Conservation (phyloP, 225 moss, liverwort and hornwort genomes). For the Thuidium tamariscinum region DNA sequence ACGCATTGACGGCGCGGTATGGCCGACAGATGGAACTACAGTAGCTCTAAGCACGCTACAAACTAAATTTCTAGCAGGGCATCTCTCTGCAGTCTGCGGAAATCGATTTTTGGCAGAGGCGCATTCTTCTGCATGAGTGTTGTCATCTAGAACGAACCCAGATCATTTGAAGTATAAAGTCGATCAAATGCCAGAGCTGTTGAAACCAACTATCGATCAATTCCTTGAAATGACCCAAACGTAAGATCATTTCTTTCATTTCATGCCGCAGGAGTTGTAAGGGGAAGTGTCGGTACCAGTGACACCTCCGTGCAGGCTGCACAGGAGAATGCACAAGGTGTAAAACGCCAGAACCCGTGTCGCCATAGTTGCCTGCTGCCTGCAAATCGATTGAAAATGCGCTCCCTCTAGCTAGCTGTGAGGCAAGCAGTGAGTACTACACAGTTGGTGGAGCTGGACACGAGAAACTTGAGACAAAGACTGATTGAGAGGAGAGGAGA, state of each 20-base stretch:
- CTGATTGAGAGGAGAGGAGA: no score
- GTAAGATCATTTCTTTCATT: not conserved
- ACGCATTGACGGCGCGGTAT: not conserved
- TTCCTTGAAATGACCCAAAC: not conserved
- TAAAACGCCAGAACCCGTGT: not conserved
- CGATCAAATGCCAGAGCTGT: not conserved
- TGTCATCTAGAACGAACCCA: not conserved
- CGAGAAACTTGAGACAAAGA: not conserved
- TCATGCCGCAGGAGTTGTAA: not conserved
- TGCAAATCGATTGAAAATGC: not conserved
- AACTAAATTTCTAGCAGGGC: not conserved
- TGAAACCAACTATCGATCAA: not conserved
- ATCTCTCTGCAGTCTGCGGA: not conserved
- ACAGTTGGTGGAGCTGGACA: no score
- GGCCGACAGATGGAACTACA: not conserved
- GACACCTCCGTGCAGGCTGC: not conserved
- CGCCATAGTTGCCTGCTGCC: not conserved
- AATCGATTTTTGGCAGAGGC: not conserved
- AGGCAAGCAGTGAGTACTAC: not conserved
- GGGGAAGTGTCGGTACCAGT: not conserved
- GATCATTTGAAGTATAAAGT: not conserved
- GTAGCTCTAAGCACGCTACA: no score
- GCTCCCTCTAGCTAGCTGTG: not conserved
- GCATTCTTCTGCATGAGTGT: not conserved
- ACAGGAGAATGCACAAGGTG: not conserved